These are phyloP conservation scores for Phalaenopsis hybrid DNA, from an alignment of 116 monocot genomes.

Conservation along the genomic window DNA sequence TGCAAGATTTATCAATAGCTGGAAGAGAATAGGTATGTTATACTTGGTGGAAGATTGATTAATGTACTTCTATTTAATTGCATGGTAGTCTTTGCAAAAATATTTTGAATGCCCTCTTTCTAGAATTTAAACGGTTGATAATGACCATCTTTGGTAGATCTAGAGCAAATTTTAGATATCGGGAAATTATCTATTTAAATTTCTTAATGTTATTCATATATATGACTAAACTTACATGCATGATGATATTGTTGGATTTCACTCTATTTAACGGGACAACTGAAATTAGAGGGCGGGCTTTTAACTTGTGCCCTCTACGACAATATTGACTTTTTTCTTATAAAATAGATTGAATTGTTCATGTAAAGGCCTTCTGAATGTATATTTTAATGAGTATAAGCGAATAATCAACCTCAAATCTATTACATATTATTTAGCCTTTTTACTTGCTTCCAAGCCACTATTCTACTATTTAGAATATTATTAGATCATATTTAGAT, in stretches of 20 bases:
- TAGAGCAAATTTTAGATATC: background rate
- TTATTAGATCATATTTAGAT: too few species aligned
- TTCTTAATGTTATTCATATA: background rate
- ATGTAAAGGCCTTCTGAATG: too few species aligned
- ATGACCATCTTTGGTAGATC: background rate
- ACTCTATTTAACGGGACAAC: background rate
- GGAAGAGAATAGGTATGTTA: slow-evolving; percentile 67
- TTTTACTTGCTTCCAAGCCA: too few species aligned
- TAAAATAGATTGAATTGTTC: background rate
- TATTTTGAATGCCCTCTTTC: background rate
- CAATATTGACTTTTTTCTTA: background rate
- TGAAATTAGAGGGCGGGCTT: background rate
- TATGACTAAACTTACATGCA: background rate
- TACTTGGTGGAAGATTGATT: background rate
- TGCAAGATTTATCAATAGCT: slow-evolving; percentile 53
- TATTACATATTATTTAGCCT: too few species aligned
- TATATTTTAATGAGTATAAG: too few species aligned
- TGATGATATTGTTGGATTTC: too few species aligned
- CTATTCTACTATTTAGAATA: too few species aligned
- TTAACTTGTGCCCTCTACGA: background rate
- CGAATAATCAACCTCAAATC: too few species aligned
- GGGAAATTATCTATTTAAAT: background rate
- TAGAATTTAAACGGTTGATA: background rate
- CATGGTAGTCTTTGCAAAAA: background rate
- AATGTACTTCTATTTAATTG: background rate